Percentiles rank a stretch among this genome's conserved stretches.
phyloP scores from a whole-genome alignment of 2,329 filamentous ascomycete genomes.

The Diaporthe nobilis region DNA sequence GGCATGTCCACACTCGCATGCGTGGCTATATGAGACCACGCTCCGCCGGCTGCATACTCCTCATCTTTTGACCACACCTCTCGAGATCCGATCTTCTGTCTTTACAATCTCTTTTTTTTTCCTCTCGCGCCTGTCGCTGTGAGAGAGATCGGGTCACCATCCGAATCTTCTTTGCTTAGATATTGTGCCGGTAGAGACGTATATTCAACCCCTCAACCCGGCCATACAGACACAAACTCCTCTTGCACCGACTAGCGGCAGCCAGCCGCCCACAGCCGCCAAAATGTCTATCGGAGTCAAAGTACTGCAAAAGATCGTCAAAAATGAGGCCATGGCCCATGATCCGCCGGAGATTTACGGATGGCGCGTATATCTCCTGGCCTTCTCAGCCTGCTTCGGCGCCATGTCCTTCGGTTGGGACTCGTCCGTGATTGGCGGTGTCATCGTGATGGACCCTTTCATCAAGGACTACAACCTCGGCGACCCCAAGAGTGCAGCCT shows the following conservation, averaged over 20 bases:
- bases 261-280: constrained; percentile 2
- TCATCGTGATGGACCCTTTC: constrained; percentile 39
- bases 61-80: background rate
- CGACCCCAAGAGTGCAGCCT: constrained; percentile 54
- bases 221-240: constrained; percentile 16
- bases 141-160: constrained; percentile 7
- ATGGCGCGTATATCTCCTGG: constrained; percentile 76
- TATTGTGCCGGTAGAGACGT: constrained; percentile 4
- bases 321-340: constrained; percentile 73
- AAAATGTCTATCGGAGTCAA: constrained; percentile 30
- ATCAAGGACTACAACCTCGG: constrained; percentile 64
- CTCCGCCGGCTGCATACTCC: background rate
- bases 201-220: background rate
- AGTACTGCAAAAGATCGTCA: constrained; percentile 59
- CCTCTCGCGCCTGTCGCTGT: background rate
- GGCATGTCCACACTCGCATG: constrained; percentile 3
- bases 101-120: background rate
- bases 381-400: constrained; percentile 64
- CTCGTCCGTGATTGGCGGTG: constrained; percentile 39
- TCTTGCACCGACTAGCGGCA: constrained; percentile 14
- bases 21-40: constrained; percentile 22
- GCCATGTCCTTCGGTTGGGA: constrained; percentile 45
- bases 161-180: background rate
- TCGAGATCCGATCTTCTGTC: background rate
- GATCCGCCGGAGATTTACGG: constrained; percentile 79